Evolutionary conservation across 306 rosid species (phyloP).

Genomic region (Begonia loranthoides): DNA sequence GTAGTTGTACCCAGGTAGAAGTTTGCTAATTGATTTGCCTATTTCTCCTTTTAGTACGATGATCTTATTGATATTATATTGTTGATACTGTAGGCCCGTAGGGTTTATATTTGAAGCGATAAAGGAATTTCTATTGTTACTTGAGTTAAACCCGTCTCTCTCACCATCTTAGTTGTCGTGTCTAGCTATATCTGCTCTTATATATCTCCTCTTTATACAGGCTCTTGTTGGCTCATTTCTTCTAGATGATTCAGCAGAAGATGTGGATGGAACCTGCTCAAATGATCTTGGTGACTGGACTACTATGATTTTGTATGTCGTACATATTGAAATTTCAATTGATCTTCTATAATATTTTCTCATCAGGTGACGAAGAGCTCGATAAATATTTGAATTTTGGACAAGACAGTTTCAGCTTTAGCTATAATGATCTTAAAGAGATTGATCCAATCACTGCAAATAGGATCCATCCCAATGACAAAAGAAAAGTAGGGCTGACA

Average conservation of each 20-base stretch:
- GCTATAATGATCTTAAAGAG: conserved; percentile 47
- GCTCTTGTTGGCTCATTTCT: conserved; percentile 83
- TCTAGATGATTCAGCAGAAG: conserved; percentile 50
- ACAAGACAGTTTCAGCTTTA: conserved; percentile 19
- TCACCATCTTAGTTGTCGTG: too few species aligned
- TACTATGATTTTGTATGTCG: conserved; percentile 2
- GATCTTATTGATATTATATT: too few species aligned
- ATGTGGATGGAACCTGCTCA: conserved; percentile 23
- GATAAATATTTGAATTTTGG: conserved; percentile 17
- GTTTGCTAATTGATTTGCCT: too few species aligned
- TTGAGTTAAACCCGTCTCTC: too few species aligned
- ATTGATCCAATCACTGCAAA: conserved; percentile 84
- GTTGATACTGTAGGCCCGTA: too few species aligned
- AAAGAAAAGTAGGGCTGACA: conserved; percentile 47
- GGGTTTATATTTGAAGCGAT: too few species aligned
- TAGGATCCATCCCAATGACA: conserved; percentile 84
- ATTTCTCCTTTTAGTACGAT: too few species aligned
- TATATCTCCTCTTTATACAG: conserved; percentile 21
- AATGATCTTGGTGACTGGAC: conserved; percentile 26
- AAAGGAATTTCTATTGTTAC: too few species aligned
- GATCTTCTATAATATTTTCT: not conserved
- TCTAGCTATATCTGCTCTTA: not conserved
- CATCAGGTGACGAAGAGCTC: conserved; percentile 22
- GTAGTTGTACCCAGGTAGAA: too few species aligned
- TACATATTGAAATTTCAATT: not conserved